Percentiles rank a stretch among this genome's conserved stretches.
Evolutionary conservation across 177 flowering plant species (phyloP).

Genomic region (Vitis hybrid): DNA sequence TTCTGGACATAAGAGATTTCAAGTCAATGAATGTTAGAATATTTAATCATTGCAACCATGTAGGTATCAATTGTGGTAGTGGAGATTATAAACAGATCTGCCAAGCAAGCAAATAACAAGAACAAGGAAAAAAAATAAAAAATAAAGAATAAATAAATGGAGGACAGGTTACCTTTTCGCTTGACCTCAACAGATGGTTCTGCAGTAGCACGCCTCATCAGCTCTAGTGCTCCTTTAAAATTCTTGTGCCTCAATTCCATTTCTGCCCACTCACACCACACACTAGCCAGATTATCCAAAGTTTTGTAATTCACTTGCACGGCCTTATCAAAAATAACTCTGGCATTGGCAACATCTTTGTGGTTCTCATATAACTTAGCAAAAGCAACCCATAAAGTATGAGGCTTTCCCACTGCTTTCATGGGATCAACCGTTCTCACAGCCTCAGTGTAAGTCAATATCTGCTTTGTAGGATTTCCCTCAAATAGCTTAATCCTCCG

Average conservation of each 20-base stretch:
- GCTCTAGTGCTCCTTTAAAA: slow-evolving; percentile 74
- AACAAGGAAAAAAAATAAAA: background rate
- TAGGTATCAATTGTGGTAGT: no score
- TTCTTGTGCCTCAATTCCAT: slow-evolving; percentile 84
- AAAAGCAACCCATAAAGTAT: slow-evolving; percentile 92
- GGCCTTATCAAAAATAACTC: slow-evolving; percentile 90
- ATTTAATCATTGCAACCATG: no score
- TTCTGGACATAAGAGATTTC: no score
- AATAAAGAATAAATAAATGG: background rate
- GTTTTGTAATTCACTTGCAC: slow-evolving; percentile 87
- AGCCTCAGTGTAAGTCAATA: slow-evolving; percentile 84
- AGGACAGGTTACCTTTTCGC: slow-evolving; percentile 67
- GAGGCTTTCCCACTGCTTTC: slow-evolving; percentile 98
- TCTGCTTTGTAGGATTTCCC: slow-evolving; percentile 75
- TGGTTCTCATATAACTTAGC: slow-evolving; percentile 81
- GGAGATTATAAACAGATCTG: background rate
- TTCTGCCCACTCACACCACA: slow-evolving; percentile 98
- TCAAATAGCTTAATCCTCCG: slow-evolving; percentile 86
- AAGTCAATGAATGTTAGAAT: no score
- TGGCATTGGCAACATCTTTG: slow-evolving; percentile 74
- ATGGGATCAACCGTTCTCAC: slow-evolving; percentile 92
- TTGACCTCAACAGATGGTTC: slow-evolving; percentile 94
- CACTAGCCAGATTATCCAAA: slow-evolving; percentile 83
- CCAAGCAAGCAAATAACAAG: background rate
- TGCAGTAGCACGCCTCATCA: slow-evolving; percentile 92